phyloP scores from a whole-genome alignment of 805 yeast genomes.

The Candida qinlingensis region DNA sequence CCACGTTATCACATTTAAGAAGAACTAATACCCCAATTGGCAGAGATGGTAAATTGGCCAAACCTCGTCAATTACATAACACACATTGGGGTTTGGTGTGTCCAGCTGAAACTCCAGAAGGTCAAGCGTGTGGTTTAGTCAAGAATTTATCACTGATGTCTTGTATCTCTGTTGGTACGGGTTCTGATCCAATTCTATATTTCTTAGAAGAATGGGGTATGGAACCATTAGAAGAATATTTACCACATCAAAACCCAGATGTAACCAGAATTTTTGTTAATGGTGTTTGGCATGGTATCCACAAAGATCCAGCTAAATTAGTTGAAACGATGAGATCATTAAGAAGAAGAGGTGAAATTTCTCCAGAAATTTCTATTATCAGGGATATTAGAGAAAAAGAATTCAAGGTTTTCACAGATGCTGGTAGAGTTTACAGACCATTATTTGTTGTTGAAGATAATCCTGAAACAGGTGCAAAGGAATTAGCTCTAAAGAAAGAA shows the following conservation, averaged over 20 bases:
- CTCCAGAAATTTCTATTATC: constrained; percentile 93
- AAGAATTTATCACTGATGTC: constrained; percentile 95
- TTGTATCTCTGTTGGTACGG: constrained; percentile 95
- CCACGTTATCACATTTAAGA: constrained; percentile 97
- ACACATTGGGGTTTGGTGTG: constrained; percentile 99
- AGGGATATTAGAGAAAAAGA: constrained; percentile 97
- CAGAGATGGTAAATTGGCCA: constrained; percentile 97
- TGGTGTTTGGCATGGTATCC: constrained; percentile 99
- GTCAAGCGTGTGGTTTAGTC: constrained; percentile 99
- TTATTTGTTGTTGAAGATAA: constrained; percentile 89
- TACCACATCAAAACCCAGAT: constrained; percentile 85
- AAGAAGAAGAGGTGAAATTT: constrained; percentile 92
- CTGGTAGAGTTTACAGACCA: constrained; percentile 97
- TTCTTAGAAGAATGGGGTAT: constrained; percentile 98
- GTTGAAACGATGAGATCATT: constrained; percentile 86
- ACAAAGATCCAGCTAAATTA: constrained; percentile 89
- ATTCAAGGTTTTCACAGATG: constrained; percentile 94
- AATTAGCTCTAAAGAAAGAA: constrained; percentile 77
- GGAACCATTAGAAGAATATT: constrained; percentile 95
- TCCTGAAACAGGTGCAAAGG: constrained; percentile 55
- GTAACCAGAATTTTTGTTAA: constrained; percentile 93
- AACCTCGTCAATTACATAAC: constrained; percentile 98
- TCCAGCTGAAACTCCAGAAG: constrained; percentile 99
- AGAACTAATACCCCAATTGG: constrained; percentile 99
- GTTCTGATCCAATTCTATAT: constrained; percentile 90